Percentiles rank a stretch among this genome's conserved stretches.
Evolutionary conservation across 2,329 filamentous ascomycete species (phyloP).

Genomic region (Colletotrichum euphorbiae): DNA sequence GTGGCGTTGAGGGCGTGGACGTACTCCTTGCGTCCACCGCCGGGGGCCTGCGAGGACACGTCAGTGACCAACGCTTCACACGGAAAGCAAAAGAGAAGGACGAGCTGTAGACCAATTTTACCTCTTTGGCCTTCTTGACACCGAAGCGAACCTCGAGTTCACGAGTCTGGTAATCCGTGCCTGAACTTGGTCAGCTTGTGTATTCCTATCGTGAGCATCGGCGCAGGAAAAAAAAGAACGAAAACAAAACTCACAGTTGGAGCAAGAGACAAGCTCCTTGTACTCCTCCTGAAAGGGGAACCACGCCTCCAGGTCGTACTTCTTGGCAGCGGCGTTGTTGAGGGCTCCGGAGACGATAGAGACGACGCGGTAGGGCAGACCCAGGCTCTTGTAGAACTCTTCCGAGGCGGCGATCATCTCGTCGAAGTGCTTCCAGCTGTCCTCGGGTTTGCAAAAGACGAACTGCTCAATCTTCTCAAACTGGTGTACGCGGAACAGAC

Average conservation of each 20-base stretch:
- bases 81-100: too few relatives aligned
- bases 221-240: too few relatives aligned
- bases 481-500: conserved; percentile 97
- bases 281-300: conserved; percentile 97
- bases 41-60: conserved; percentile 23
- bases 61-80: too few relatives aligned
- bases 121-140: conserved; percentile 68
- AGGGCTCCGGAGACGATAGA: conserved; percentile 96
- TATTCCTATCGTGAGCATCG: conserved; percentile 51
- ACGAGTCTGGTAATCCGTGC: conserved; percentile 77
- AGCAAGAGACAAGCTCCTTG: conserved; percentile 97
- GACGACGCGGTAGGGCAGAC: conserved; percentile 90
- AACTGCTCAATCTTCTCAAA: conserved; percentile 96
- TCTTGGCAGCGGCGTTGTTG: conserved; percentile 80
- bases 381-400: conserved; percentile 93
- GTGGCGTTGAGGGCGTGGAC: conserved; percentile 94
- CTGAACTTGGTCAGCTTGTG: conserved; percentile 5
- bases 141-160: conserved; percentile 94
- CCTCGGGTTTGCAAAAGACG: conserved; percentile 83
- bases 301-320: conserved; percentile 96
- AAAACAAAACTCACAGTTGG: conserved; percentile 78
- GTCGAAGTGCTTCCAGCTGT: conserved; percentile 94
- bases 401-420: conserved; percentile 92
- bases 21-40: conserved; percentile 78
- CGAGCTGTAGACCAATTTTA: not conserved